phyloP scores from a whole-genome alignment of 257 asterid species.

The Penstemon eatonii region DNA sequence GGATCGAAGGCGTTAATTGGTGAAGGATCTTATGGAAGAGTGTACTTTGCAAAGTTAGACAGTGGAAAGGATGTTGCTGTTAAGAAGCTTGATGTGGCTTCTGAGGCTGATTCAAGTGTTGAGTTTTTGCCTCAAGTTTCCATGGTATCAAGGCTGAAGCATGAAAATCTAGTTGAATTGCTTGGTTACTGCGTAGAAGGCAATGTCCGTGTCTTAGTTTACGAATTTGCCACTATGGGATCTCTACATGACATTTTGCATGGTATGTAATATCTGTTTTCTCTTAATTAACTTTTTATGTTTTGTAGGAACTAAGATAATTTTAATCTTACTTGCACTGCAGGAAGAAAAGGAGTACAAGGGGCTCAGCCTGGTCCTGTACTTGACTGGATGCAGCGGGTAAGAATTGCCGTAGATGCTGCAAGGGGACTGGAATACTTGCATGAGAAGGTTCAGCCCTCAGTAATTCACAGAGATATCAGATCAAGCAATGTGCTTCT shows the following conservation, averaged over 20 bases:
- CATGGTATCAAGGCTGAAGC: slow-evolving; percentile 89
- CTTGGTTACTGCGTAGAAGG: slow-evolving; percentile 96
- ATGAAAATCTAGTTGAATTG: slow-evolving; percentile 86
- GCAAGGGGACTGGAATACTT: slow-evolving; percentile 94
- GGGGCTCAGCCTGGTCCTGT: slow-evolving; percentile 99
- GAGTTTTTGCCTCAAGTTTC: slow-evolving; percentile 97
- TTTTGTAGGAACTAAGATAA: slow-evolving; percentile 15
- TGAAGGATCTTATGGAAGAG: slow-evolving; percentile 94
- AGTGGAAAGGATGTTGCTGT: slow-evolving; percentile 85
- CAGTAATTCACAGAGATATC: slow-evolving; percentile 89
- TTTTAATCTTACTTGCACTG: slow-evolving; percentile 12
- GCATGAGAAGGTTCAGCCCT: slow-evolving; percentile 89
- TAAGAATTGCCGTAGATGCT: slow-evolving; percentile 92
- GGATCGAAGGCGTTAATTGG: slow-evolving; percentile 87
- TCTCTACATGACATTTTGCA: slow-evolving; percentile 95
- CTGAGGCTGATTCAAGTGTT: slow-evolving; percentile 85
- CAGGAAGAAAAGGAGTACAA: slow-evolving; percentile 98
- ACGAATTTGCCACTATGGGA: slow-evolving; percentile 98
- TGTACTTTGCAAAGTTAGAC: slow-evolving; percentile 65
- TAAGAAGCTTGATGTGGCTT: slow-evolving; percentile 89
- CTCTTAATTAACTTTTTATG: slow-evolving; percentile 21
- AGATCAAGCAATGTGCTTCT: slow-evolving; percentile 97
- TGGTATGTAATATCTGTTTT: slow-evolving; percentile 47
- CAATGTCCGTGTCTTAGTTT: slow-evolving; percentile 83
- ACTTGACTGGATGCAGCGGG: slow-evolving; percentile 97